Evolutionary conservation across 1,284 basidiomycete species (phyloP), one percentile per base, ranked within the genome.

Genomic region (Cryptococcus sp.): DNA sequence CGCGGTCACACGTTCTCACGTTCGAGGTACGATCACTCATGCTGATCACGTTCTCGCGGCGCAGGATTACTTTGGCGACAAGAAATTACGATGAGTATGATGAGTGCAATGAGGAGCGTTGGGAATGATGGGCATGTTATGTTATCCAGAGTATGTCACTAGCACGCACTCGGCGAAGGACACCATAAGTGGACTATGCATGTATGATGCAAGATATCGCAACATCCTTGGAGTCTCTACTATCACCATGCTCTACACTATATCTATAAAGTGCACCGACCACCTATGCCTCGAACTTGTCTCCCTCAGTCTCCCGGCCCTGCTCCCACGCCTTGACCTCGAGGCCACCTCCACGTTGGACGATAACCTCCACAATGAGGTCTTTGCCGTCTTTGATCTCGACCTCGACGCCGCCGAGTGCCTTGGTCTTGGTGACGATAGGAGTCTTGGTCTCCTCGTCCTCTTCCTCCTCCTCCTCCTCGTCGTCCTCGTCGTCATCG

Each of bases 41-140:
- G 39, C 41, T 57, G 50, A 56, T 41, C 27, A 3, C 20, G 38
- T 25, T 47, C 17, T 30, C 45, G n/a, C 17, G 3, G 15, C 47
- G 16, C 65, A 91, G 90, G 83, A 84, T 60, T 93, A 93, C 82
- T 93, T 93, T 78, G 89, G 91, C 77, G 91, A 92, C 74, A 86
- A 91, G 75, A 93, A 91, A 73, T 86, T 89, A 81, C 82, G 85
- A 75, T 89, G 82, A 25, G 25, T 25, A 6, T 25, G 30, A 35
- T 35, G 13, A 35, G 30, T 35, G 10, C 30, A 8, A 25, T 25
- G 25, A 3, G 25, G 25, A 25, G 25, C 25, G 25, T 25, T 25
- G 25, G 25, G 25, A 25, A 6, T 25, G 8, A 13, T 35, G 30
- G 30, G 7, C 7, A 8, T 35, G 30, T 8, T 8, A 35, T 35